phyloP scores from a whole-genome alignment of 352 stramenopile species.

The Hyphochytrium catenoides region DNA sequence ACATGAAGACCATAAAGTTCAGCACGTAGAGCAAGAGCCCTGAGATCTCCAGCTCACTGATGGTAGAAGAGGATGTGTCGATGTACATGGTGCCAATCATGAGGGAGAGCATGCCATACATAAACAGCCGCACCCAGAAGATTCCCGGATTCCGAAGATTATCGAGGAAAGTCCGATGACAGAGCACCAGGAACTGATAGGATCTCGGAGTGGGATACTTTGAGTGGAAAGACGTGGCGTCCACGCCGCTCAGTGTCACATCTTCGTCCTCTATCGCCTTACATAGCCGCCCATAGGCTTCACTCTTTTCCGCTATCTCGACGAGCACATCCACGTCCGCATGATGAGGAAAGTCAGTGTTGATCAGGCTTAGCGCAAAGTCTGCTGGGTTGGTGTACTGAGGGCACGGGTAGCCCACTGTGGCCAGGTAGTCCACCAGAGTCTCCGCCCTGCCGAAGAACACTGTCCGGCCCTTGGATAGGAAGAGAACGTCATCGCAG shows the following conservation, averaged over 20 bases:
- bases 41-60: slow-evolving; percentile 13
- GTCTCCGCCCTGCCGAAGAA: slow-evolving; percentile 30
- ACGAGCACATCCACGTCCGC: slow-evolving; percentile 14
- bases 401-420: slow-evolving; percentile 14
- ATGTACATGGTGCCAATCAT: slow-evolving; percentile 49
- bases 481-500: slow-evolving; percentile 28
- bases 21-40: slow-evolving; percentile 62
- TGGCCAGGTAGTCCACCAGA: slow-evolving; percentile 17
- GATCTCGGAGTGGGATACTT: too few species aligned
- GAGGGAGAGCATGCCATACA: slow-evolving; percentile 41
- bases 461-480: slow-evolving; percentile 34
- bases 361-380: slow-evolving; percentile 21
- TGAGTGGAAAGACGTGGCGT: too few species aligned
- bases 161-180: slow-evolving; percentile 28
- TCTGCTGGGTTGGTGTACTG: slow-evolving; percentile 26
- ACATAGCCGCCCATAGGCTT: slow-evolving; percentile 3
- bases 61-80: slow-evolving; percentile 16
- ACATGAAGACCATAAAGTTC: slow-evolving; percentile 73
- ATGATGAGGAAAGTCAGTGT: slow-evolving; percentile 27
- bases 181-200: slow-evolving; percentile 22
- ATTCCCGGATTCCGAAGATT: slow-evolving; percentile 35
- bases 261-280: slow-evolving; percentile 9
- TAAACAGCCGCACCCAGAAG: slow-evolving; percentile 47
- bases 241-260: not conserved
- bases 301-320: slow-evolving; percentile 8